Percentiles rank a stretch among this genome's conserved stretches.
These are phyloP conservation scores for Macrophomina phaseolina DNA, from an alignment of 2,329 filamentous ascomycete genomes.

Conservation along the genomic window DNA sequence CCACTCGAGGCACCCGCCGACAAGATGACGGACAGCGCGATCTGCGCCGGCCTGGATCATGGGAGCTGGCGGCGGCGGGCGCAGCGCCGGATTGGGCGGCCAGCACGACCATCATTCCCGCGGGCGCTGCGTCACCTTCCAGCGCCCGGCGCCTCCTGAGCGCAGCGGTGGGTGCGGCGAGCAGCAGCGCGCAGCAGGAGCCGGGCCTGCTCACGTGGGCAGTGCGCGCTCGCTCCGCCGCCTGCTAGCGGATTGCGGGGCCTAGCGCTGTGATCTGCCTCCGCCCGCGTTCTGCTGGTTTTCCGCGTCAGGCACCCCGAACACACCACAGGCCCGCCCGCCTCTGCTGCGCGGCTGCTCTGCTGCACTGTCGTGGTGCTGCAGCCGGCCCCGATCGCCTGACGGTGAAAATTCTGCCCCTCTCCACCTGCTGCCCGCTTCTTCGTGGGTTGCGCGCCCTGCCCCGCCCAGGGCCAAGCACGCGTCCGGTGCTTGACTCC, in stretches of 20 bases:
- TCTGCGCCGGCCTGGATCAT: conserved; percentile 18
- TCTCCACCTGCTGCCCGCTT: not conserved
- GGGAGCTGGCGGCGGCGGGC: not conserved
- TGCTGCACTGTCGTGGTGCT: conserved; percentile 5
- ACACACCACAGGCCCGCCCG: not conserved
- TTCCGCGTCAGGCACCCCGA: conserved; percentile 19
- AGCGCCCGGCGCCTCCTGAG: not conserved
- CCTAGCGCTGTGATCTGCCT: conserved; percentile 24
- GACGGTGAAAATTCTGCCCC: conserved; percentile 10
- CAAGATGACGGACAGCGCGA: conserved; percentile 17
- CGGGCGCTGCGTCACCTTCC: not conserved
- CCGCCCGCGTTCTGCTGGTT: not conserved
- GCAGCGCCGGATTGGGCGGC: conserved; percentile 1
- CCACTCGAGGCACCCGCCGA: not conserved
- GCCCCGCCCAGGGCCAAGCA: not conserved
- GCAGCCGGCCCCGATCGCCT: conserved; percentile 2
- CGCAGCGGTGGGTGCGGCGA: not conserved
- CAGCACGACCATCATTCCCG: not conserved
- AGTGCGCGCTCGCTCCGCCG: not conserved
- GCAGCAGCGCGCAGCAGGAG: not conserved
- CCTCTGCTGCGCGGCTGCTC: not conserved
- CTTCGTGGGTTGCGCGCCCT: not conserved
- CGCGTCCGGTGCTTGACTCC: not conserved
- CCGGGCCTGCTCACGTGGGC: conserved; percentile 13
- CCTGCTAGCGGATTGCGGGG: conserved; percentile 2